Percentiles rank a stretch among this genome's conserved stretches.
phyloP scores from a whole-genome alignment of 148 eudicot species.

The Arbutus unedo region DNA sequence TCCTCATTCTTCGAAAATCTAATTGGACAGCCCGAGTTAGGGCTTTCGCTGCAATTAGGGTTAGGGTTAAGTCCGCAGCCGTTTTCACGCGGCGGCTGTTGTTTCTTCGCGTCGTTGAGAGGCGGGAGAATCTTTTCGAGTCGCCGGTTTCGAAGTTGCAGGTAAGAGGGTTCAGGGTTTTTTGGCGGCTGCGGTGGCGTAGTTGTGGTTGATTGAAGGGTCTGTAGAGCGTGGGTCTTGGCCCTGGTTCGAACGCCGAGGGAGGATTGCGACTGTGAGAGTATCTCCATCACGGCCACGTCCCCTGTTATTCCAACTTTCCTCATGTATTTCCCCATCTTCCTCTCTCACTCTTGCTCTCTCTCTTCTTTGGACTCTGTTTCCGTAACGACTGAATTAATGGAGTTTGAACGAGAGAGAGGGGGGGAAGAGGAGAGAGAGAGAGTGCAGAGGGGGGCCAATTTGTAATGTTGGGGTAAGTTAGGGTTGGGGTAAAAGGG shows the following conservation, averaged over 20 bases:
- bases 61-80: constrained; percentile 17
- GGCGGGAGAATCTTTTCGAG: constrained; percentile 54
- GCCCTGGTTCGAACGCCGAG: constrained; percentile 83
- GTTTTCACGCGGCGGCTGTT: neutral
- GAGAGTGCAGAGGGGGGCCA: constrained; percentile 15
- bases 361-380: neutral
- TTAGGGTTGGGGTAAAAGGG: constrained; percentile 9
- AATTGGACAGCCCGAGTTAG: constrained; percentile 24
- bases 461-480: neutral
- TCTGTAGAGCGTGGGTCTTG: constrained; percentile 67
- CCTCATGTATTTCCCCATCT: constrained; percentile 67
- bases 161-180: constrained; percentile 51
- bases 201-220: constrained; percentile 19
- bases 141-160: constrained; percentile 66
- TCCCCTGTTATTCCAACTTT: constrained; percentile 57
- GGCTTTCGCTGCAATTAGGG: constrained; percentile 23
- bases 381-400: neutral
- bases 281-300: constrained; percentile 55
- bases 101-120: constrained; percentile 9
- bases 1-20: constrained; percentile 20
- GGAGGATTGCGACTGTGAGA: constrained; percentile 33
- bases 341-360: neutral
- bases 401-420: neutral
- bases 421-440: constrained; percentile 4
- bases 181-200: constrained; percentile 16